Conservation (phyloP, 495 filamentous ascomycete genomes). For the Thozetella sp. region DNA sequence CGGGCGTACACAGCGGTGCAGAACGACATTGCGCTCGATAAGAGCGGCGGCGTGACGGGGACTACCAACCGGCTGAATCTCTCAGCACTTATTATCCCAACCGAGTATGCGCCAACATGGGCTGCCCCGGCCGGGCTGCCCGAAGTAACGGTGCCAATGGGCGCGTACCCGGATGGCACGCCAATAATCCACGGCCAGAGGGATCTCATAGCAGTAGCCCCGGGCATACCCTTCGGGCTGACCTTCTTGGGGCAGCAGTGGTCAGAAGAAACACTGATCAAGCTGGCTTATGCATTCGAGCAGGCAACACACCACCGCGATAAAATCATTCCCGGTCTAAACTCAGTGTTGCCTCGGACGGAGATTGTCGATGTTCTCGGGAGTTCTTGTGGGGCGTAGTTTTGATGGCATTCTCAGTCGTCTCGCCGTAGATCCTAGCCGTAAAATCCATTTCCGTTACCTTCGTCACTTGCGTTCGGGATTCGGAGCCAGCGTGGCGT, state of each 20-base stretch:
- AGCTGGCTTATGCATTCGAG: neutral
- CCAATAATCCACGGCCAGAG: neutral
- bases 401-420: no score
- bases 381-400: no score
- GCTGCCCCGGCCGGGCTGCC: neutral
- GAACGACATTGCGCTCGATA: slow-evolving; percentile 25
- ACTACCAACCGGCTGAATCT: slow-evolving; percentile 30
- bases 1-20: slow-evolving; percentile 14
- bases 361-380: no score
- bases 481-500: no score
- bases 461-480: no score
- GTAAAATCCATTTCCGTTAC: no score
- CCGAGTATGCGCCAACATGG: slow-evolving; percentile 1
- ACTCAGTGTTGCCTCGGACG: neutral
- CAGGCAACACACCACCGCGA: neutral
- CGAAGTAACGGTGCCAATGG: neutral
- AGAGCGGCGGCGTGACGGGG: slow-evolving; percentile 28
- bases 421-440: no score
- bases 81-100: slow-evolving; percentile 38
- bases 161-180: neutral
- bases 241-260: neutral
- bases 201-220: neutral
- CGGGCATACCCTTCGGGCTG: neutral
- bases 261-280: neutral
- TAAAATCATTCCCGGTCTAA: neutral